These are phyloP conservation scores for Kluyveromyces sp. DNA, from an alignment of 1,139 yeast genomes.

Conservation along the genomic window DNA sequence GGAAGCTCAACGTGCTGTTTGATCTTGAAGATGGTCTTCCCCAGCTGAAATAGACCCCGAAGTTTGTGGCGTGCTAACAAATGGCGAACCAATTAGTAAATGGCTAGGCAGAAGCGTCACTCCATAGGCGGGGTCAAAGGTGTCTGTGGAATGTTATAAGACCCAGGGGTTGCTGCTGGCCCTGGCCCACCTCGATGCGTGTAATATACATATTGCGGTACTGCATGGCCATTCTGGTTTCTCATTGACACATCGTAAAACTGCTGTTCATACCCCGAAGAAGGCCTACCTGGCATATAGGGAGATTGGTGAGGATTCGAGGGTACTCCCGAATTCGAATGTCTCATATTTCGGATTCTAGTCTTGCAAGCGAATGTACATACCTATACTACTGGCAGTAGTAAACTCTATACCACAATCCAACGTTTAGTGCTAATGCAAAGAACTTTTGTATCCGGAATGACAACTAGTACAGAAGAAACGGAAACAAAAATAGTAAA, in stretches of 20 bases:
- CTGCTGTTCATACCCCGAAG: slow-evolving; percentile 1
- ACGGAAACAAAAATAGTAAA: neutral
- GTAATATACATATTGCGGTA: slow-evolving; percentile 16
- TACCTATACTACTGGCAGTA: no score
- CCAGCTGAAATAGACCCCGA: neutral
- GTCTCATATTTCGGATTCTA: neutral
- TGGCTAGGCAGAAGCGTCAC: slow-evolving; percentile 68
- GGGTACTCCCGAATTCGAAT: neutral
- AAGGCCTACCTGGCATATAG: neutral
- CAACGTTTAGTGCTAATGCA: neutral
- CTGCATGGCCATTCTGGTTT: neutral
- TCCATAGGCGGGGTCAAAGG: slow-evolving; percentile 49
- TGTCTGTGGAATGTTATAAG: slow-evolving; percentile 34
- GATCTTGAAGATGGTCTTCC: neutral
- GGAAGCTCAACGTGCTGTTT: neutral
- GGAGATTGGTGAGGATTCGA: neutral
- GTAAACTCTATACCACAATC: no score
- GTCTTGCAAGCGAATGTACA: no score
- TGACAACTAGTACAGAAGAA: neutral
- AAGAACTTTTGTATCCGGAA: neutral
- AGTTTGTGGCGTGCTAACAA: slow-evolving; percentile 37
- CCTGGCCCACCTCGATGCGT: slow-evolving; percentile 7
- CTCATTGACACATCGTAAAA: neutral
- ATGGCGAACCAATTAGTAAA: slow-evolving; percentile 60
- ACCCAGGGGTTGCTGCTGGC: slow-evolving; percentile 8